These are phyloP conservation scores for Colletotrichum tabaci DNA, from an alignment of 2,329 filamentous ascomycete genomes.

Conservation along the genomic window DNA sequence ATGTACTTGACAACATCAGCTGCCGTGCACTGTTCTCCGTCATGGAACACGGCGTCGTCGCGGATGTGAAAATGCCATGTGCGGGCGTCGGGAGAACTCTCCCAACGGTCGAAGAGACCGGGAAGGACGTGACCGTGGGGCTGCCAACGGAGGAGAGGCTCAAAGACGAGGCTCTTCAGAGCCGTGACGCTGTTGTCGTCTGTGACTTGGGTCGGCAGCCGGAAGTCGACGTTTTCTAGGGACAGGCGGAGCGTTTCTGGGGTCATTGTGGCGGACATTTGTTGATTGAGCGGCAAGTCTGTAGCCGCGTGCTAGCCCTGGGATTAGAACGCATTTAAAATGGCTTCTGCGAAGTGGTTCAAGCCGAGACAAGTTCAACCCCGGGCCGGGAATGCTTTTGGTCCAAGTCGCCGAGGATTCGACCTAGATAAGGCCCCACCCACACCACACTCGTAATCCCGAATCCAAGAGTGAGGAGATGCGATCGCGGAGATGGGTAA, in stretches of 20 bases:
- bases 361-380: too few species aligned
- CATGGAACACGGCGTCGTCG: constrained; percentile 21
- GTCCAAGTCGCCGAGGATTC: neutral
- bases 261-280: constrained; percentile 12
- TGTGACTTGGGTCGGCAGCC: constrained; percentile 32
- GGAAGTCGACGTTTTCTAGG: constrained; percentile 32
- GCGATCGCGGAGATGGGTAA: neutral
- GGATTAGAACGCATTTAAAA: neutral
- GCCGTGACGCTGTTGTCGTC: constrained; percentile 31
- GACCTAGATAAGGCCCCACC: neutral
- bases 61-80: constrained; percentile 28
- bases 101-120: constrained; percentile 25
- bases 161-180: constrained; percentile 33
- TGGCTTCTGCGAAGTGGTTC: neutral
- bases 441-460: neutral
- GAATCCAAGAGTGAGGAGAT: neutral
- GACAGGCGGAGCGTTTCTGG: constrained; percentile 23
- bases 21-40: constrained; percentile 6
- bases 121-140: constrained; percentile 9
- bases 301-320: neutral
- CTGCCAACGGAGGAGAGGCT: constrained; percentile 29
- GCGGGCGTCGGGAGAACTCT: constrained; percentile 15
- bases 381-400: neutral
- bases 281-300: neutral
- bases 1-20: constrained; percentile 12